Percentiles rank a stretch among this genome's conserved stretches.
These are phyloP conservation scores for Chrysophaeum taylorii DNA, from an alignment of 352 stramenopile genomes.

Conservation along the genomic window DNA sequence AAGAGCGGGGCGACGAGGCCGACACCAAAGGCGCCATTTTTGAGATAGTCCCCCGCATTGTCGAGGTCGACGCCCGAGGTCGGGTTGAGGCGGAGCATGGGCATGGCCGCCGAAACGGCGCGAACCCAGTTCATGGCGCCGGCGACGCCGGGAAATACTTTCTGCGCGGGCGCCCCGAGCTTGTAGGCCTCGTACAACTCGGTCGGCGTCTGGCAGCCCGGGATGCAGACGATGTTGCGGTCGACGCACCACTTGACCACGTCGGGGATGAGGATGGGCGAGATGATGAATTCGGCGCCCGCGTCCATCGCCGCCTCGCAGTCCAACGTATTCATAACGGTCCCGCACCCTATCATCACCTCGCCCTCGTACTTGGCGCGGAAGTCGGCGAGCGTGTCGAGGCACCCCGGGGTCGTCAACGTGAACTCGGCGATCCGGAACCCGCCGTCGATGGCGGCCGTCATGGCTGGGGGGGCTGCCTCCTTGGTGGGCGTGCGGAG, in stretches of 20 bases:
- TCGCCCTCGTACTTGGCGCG: constrained; percentile 51
- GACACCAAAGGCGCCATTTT: constrained; percentile 37
- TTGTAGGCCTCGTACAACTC: constrained; percentile 45
- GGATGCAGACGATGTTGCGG: constrained; percentile 47
- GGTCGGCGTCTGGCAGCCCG: constrained; percentile 53
- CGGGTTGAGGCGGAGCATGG: constrained; percentile 51
- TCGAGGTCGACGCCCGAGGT: constrained; percentile 51
- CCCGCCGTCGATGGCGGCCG: constrained; percentile 52
- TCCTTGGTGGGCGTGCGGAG: constrained; percentile 46
- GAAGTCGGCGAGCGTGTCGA: constrained; percentile 45
- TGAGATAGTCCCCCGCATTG: constrained; percentile 51
- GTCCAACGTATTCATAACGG: constrained; percentile 45
- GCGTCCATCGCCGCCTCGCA: constrained; percentile 43
- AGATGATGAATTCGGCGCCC: constrained; percentile 55
- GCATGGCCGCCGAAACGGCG: constrained; percentile 44
- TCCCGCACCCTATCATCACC: constrained; percentile 55
- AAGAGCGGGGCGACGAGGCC: constrained; percentile 53
- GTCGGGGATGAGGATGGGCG: constrained; percentile 51
- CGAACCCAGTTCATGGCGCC: constrained; percentile 50
- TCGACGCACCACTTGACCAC: constrained; percentile 52
- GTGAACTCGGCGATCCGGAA: constrained; percentile 55
- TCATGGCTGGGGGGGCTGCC: constrained; percentile 50
- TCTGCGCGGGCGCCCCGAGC: constrained; percentile 47
- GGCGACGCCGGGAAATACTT: constrained; percentile 53
- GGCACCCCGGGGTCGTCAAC: constrained; percentile 48